Base-by-base conservation (phyloP, 345 rosid genomes). In the Aegle marmelos region DNA sequence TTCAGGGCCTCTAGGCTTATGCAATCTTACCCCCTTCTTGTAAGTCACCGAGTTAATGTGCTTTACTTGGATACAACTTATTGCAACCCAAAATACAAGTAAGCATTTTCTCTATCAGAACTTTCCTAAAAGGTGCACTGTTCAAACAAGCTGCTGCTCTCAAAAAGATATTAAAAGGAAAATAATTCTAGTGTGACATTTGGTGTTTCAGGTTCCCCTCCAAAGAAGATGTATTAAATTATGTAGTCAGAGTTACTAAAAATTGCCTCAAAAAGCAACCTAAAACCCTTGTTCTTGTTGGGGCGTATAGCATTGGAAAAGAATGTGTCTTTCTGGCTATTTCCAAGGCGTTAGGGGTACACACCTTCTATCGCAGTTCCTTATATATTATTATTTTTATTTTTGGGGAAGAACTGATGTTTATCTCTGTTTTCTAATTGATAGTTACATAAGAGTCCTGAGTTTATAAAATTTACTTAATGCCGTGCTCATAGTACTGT, bases 231-330 rank as follows among this genome's bases (percentile, higher is more conserved):
- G 98, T 90, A 11, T 78, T 91, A 54, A 85, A 75, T 75, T 88
- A 85, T 78, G 92, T 90, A 34, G 89, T 91, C 64, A 76, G 84
- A 82, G 73, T 89, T 77, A 75, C 98, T 5, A 88, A 84, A 59
- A 86, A 83, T 53, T 83, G 76, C 76, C 89, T 93, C 36, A 85
- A 84, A 82, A 89, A 61, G 83, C 95, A 89, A 62, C 94, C 93
- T 2, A 87, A 80, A 85, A 90, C 98, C 25, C 90, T 93, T 68
- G 79, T 91, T 79, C 87, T 90, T 61, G 94, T 89, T 22, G 95
- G 95, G 62, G 91, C 98, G n/a, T 93, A 93, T 79, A 93, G 92
- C 85, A 91, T 90, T 33, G 94, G 98, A 1, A 91, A 93, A 86
- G 94, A 93, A 83, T 81, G 90, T 77, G 98, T 91, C 70, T 93